Conservation (phyloP, 2,329 filamentous ascomycete species). For the Drechmeria coniospora region DNA sequence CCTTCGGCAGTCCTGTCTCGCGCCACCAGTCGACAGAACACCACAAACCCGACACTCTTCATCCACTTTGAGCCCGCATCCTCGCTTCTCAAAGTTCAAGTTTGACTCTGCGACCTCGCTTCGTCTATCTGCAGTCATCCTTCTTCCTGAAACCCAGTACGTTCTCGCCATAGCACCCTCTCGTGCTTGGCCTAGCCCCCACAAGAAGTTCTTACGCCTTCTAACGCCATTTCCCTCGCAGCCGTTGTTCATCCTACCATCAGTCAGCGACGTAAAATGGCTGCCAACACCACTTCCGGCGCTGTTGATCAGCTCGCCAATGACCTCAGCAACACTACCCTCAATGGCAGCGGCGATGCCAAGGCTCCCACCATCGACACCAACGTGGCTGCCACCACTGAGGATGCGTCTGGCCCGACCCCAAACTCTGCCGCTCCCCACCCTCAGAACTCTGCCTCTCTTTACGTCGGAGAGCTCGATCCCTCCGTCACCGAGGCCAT, state of each 20-base stretch:
- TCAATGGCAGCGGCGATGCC: slow-evolving; percentile 53
- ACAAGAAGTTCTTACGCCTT: no score
- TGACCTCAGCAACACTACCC: slow-evolving; percentile 57
- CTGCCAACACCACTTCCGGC: slow-evolving; percentile 39
- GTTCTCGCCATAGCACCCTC: no score
- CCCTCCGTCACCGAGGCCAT: slow-evolving; percentile 97
- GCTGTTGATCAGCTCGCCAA: slow-evolving; percentile 68
- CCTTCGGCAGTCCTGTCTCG: slow-evolving; percentile 14
- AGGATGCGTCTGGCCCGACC: slow-evolving; percentile 51
- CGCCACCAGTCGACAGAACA: slow-evolving; percentile 14
- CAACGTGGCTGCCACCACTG: slow-evolving; percentile 39
- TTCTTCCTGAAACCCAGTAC: no score
- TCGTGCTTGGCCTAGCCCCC: no score
- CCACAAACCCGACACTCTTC: slow-evolving; percentile 4
- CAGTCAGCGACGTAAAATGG: slow-evolving; percentile 32
- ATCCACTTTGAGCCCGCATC: slow-evolving; percentile 2
- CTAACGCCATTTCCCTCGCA: neutral
- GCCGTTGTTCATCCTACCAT: slow-evolving; percentile 4
- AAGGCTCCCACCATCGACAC: slow-evolving; percentile 60
- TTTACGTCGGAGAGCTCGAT: slow-evolving; percentile 98
- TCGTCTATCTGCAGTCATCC: no score
- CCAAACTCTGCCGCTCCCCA: slow-evolving; percentile 60
- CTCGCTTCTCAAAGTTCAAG: slow-evolving; percentile 10
- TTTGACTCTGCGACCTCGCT: slow-evolving; percentile 1
- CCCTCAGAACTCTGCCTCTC: slow-evolving; percentile 87